A percentile compares a stretch with the other conserved stretches of the same genome.
Evolutionary conservation across 2,329 filamentous ascomycete genomes (phyloP).

Genomic region (Metarhizium robertsii): DNA sequence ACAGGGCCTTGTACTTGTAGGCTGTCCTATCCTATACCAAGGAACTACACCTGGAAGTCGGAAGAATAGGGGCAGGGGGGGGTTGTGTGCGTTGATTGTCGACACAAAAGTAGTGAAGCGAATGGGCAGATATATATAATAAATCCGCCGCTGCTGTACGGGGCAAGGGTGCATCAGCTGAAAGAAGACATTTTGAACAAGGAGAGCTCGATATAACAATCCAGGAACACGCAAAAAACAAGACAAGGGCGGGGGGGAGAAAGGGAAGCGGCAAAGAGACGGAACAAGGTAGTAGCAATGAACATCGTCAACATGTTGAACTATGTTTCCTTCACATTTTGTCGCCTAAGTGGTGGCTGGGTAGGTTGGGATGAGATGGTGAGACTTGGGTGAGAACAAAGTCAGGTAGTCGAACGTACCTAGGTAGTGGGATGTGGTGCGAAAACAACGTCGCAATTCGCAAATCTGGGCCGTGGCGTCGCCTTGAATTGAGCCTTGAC

Average conservation of each 20-base stretch:
- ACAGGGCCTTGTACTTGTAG: neutral
- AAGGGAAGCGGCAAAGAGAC: neutral
- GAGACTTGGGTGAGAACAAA: constrained; percentile 5
- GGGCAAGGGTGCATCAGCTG: neutral
- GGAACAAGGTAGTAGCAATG: neutral
- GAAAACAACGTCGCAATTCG: too few species aligned
- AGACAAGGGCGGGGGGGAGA: neutral
- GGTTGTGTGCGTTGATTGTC: too few species aligned
- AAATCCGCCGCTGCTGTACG: neutral
- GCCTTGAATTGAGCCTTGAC: too few species aligned
- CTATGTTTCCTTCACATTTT: neutral
- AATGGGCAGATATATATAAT: neutral
- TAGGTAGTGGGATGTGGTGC: too few species aligned
- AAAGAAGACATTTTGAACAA: neutral
- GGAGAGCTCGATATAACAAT: neutral
- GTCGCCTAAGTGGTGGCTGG: neutral
- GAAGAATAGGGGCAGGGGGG: too few species aligned
- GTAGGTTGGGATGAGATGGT: neutral
- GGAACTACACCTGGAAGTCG: too few species aligned
- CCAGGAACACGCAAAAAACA: neutral
- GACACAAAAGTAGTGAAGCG: too few species aligned
- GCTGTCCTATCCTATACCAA: too few species aligned
- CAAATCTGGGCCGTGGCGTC: too few species aligned
- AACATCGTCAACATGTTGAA: neutral
- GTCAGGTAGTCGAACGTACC: neutral